Evolutionary conservation across 345 rosid genomes (phyloP), one percentile per base, ranked within the genome.

Genomic region (Bruguiera sexangula): DNA sequence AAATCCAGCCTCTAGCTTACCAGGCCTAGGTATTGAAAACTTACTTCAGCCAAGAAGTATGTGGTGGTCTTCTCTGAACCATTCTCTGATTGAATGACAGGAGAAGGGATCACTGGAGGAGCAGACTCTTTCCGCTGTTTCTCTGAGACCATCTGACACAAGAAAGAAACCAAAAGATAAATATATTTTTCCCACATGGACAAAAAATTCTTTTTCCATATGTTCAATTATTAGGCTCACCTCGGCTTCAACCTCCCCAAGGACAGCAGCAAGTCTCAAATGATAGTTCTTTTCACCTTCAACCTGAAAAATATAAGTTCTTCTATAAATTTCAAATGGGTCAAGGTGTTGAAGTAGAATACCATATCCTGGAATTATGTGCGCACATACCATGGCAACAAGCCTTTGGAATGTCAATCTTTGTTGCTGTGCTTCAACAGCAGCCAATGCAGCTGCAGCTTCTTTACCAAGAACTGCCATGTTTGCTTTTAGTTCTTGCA

Each of bases 381-480:
- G 62, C 26, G 46, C 32, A 60, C 66, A 54, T 81, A 91, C 98
- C 97, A 91, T 91, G 36, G 97, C 80, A 48, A 89, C 89, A 80
- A 95, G 88, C 82, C 97, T 87, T 78, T 95, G 99, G 79, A 89
- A 91, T 76, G 96, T 89, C 72, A 88, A 81, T 75, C 96, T 86
- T 55, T 83, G 93, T 79, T 95, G 99, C 86, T 91, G 99, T 52
- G 96, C 84, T 78, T 84, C 99, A 76, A 95, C 93, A 67, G 99
- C 96, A 67, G 97, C 90, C 83, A 95, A 82, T 69, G 99, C 99
- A 63, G 97, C 85, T 50, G 96, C 80, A 69, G 98, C 98, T 88
- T 94, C 98, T 82, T 94, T 94, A 70, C 98, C 98, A 0, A 93
- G 85, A 78, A 93, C 88, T 10, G 96, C 96, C 98, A 94, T 89